These are phyloP conservation scores for Starmerella powellii DNA, from an alignment of 805 yeast species.

Conservation along the genomic window DNA sequence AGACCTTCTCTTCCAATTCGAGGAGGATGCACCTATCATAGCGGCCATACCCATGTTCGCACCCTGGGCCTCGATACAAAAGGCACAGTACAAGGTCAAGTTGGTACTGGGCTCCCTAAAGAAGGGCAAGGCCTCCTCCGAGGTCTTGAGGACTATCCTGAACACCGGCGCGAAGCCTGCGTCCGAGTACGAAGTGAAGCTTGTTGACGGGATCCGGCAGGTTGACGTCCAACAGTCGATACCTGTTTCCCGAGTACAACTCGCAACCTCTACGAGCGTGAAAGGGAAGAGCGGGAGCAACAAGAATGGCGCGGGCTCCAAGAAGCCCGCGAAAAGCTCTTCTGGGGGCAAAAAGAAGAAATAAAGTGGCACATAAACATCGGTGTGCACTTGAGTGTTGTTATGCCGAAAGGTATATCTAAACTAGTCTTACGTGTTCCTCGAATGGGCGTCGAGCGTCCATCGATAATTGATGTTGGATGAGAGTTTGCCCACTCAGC, in stretches of 20 bases:
- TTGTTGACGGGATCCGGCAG: constrained; percentile 10
- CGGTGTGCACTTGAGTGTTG: no score
- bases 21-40: constrained; percentile 38
- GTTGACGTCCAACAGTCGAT: constrained; percentile 18
- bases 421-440: no score
- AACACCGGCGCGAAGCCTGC: constrained; percentile 8
- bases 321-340: not conserved
- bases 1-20: constrained; percentile 30
- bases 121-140: constrained; percentile 76
- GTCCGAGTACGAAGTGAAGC: constrained; percentile 8
- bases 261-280: constrained; percentile 6
- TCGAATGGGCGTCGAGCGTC: no score
- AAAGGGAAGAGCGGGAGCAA: constrained; percentile 2
- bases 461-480: no score
- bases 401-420: no score
- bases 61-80: constrained; percentile 74
- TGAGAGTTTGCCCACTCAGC: not conserved
- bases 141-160: constrained; percentile 47
- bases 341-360: constrained; percentile 13
- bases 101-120: constrained; percentile 68
- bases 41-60: constrained; percentile 80
- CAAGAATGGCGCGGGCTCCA: no score
- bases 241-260: constrained; percentile 14
- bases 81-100: constrained; percentile 70
- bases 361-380: not conserved